Evolutionary conservation across 129 eudicot species (phyloP), one percentile per base, ranked within the genome.

Genomic region (Chrysanthemum makinoi): DNA sequence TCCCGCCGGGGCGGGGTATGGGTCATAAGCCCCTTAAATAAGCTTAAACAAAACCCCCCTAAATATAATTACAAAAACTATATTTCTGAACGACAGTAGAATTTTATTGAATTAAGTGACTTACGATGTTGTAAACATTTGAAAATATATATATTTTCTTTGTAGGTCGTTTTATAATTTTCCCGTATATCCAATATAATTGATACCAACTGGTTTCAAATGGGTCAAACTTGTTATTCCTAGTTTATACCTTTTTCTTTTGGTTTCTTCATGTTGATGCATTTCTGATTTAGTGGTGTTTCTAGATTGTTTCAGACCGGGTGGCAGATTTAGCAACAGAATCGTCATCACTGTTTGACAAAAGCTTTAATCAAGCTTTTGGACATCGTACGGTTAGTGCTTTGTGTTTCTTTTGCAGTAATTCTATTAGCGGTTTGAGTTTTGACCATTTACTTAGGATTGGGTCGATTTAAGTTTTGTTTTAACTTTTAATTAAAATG

Each of bases 271-370:
- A 62, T 28, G 39, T 70, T 51, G 19, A 20, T 10, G 14, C 63
- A 61, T 77, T 33, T 50, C 75, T 69, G n/a, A 77, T 75, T 46
- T 73, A 68, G 72, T 73, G 77, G 62, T 71, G 72, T 50, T 59
- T 77, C 80, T 82, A 94, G 98, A 73, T 89, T 80, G 79, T 94
- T 73, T 82, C 95, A 44, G 87, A 89, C 17, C 75, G 79, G 44
- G 96, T 86, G 33, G 80, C 85, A 17, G 87, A 89, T 79, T 70
- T 87, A 81, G 89, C 87, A 58, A 82, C 69, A 13, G 75, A 77
- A 73, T 79, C 95, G 28, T 70, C 95, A 30, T 74, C 95, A 35
- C 61, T 57, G 12, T 94, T 87, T 81, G 88, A 86, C 70, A 65
- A 61, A 77, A 84, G 82, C 74, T 82, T 94, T 54, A 77, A 64